Evolutionary conservation across 164 flowering plant genomes (phyloP).

Genomic region (Chimonanthus praecox): DNA sequence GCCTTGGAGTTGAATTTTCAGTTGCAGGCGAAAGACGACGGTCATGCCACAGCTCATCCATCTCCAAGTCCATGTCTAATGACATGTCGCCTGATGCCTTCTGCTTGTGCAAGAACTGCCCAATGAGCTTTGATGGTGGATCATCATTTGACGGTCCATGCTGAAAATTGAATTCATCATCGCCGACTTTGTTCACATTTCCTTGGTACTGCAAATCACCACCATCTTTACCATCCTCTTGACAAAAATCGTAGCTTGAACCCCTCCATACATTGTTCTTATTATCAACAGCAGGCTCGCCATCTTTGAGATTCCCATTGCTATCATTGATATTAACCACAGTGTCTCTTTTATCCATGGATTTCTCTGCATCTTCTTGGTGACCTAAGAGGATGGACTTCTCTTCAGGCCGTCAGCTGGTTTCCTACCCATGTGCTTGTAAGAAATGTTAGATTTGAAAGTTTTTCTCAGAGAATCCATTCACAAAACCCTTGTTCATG

Average conservation of each 20-base stretch:
- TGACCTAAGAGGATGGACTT: constrained; percentile 16
- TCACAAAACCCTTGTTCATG: not conserved
- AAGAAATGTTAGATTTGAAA: not conserved
- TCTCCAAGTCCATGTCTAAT: constrained; percentile 30
- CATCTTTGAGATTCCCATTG: constrained; percentile 1
- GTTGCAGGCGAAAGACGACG: not conserved
- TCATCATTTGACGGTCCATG: constrained; percentile 7
- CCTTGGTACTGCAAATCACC: not conserved
- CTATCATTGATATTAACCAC: constrained; percentile 21
- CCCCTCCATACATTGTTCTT: constrained; percentile 24
- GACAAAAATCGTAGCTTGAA: constrained; percentile 31
- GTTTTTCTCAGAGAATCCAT: constrained; percentile 14
- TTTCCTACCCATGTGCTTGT: not conserved
- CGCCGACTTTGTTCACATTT: not conserved
- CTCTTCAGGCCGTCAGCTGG: constrained; percentile 10
- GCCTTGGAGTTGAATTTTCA: not conserved
- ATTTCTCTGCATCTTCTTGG: not conserved
- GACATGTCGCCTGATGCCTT: constrained; percentile 22
- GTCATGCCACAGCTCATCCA: constrained; percentile 18
- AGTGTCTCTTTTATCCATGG: not conserved
- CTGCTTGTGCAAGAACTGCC: constrained; percentile 27
- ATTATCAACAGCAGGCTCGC: not conserved
- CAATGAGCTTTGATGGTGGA: constrained; percentile 26
- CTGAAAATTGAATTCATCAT: not conserved
- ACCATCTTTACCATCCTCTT: constrained; percentile 4